Evolutionary conservation across 768 basidiomycete species (phyloP), one percentile per base, ranked within the genome.

Genomic region (Hygrophoropsis aurantiaca): DNA sequence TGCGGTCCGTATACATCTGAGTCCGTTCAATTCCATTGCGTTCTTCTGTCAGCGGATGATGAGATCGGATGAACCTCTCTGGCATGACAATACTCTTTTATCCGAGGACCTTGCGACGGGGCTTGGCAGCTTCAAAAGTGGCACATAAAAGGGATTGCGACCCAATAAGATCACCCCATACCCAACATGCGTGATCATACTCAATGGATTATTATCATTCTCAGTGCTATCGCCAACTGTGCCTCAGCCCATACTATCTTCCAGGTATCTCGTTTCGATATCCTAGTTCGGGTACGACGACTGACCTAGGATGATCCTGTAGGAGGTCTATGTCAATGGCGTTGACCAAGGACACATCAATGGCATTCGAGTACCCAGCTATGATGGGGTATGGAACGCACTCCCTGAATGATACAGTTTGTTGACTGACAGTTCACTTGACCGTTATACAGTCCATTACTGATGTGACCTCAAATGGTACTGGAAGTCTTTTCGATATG

Each of bases 281-380:
- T 43, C n/a, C 3, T 40, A 18, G 2, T 51, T 34, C 3, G 55
- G 49, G n/a, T 15, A 38, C 40, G 44, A 50, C 15, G 55, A 47
- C 8, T 40, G 43, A 1, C 44, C 38, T 5, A 35, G 52, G 18
- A 53, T 52, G 26, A 13, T 27, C 18, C 9, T 30, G 3, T 44
- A 75, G 73, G 68, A 78, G 60, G 48, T 79, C 27, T 76, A 72
- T 49, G 75, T 80, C 39, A 80, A 81, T 53, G 78, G 78, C 15
- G 77, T 72, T 11, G 68, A 68, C 50, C 71, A 76, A 60, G 76
- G 74, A 6, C 71, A 75, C 41, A 59, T 60, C 15, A 69, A 60
- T 42, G 74, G 74, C 15, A 69, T 78, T 41, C 73, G 76, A 15
- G 74, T 74, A 1, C 73, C 74, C 5, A 64, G 67, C 41, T 79